Evolutionary conservation across 441 rosid genomes (phyloP).

Genomic region (Viola pubescens): DNA sequence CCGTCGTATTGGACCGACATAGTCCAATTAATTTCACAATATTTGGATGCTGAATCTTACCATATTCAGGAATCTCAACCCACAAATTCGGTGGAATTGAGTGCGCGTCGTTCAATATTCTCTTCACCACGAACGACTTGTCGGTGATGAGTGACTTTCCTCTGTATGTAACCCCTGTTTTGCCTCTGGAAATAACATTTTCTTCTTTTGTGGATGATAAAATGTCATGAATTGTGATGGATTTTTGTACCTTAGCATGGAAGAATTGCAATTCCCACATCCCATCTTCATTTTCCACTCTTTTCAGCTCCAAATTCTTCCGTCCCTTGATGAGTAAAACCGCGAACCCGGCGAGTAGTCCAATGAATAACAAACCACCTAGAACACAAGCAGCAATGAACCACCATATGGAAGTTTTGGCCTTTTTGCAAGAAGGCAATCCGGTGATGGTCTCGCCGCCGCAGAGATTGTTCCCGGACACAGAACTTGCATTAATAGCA

Average conservation of each 20-base stretch:
- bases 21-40: conserved; percentile 45
- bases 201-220: conserved; percentile 36
- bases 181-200: conserved; percentile 38
- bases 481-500: conserved; percentile 59
- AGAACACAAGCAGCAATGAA: conserved; percentile 30
- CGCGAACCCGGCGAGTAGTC: conserved; percentile 22
- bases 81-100: conserved; percentile 27
- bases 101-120: conserved; percentile 23
- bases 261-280: conserved; percentile 58
- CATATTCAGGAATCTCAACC: conserved; percentile 24
- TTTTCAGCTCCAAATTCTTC: conserved; percentile 31
- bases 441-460: conserved; percentile 32
- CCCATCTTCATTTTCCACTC: conserved; percentile 61
- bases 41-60: conserved; percentile 50
- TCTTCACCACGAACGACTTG: conserved; percentile 40
- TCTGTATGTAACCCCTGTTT: conserved; percentile 22
- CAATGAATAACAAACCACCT: conserved; percentile 27
- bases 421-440: conserved; percentile 46
- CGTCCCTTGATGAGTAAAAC: conserved; percentile 24
- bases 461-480: conserved; percentile 63
- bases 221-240: conserved; percentile 34
- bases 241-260: conserved; percentile 35
- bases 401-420: conserved; percentile 43
- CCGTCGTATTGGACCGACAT: conserved; percentile 43
- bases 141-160: conserved; percentile 28